Conservation (phyloP, 116 monocot species). For the Papilionanthe hybrid region DNA sequence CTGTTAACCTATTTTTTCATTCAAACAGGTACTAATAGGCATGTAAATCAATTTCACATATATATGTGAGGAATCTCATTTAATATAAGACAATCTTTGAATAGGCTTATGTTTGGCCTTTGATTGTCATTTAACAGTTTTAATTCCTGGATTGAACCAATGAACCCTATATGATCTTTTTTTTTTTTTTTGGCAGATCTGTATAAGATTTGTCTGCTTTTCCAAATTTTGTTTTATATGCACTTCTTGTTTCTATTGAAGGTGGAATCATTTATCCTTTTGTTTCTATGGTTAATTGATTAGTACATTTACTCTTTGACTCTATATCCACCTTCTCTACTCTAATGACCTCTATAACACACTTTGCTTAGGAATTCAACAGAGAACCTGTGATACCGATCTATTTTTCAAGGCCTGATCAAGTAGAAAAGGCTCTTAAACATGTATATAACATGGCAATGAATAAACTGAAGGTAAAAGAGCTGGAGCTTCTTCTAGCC, state of each 20-base stretch:
- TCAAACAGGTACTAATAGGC: no score
- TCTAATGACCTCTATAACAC: not conserved
- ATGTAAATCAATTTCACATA: not conserved
- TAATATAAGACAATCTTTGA: not conserved
- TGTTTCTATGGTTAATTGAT: no score
- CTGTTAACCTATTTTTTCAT: no score
- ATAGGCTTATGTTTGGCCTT: not conserved
- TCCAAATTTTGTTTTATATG: not conserved
- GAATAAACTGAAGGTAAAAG: constrained; percentile 37
- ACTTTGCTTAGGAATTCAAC: constrained; percentile 30
- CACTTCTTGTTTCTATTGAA: not conserved
- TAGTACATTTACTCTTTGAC: not conserved
- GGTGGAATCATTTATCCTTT: not conserved
- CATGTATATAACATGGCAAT: constrained; percentile 36
- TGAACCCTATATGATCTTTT: no score
- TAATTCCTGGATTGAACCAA: not conserved
- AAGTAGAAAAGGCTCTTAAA: constrained; percentile 38
- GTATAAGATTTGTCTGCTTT: not conserved
- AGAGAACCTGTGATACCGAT: constrained; percentile 32
- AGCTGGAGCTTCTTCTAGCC: constrained; percentile 45
- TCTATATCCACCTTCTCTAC: not conserved
- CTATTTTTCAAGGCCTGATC: constrained; percentile 24
- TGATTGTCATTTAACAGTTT: not conserved
- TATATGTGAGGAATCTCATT: no score
- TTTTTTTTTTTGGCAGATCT: not conserved